phyloP scores from a whole-genome alignment of 2,329 filamentous ascomycete genomes.

The Ophiocordyceps camponoti-rufipedis region DNA sequence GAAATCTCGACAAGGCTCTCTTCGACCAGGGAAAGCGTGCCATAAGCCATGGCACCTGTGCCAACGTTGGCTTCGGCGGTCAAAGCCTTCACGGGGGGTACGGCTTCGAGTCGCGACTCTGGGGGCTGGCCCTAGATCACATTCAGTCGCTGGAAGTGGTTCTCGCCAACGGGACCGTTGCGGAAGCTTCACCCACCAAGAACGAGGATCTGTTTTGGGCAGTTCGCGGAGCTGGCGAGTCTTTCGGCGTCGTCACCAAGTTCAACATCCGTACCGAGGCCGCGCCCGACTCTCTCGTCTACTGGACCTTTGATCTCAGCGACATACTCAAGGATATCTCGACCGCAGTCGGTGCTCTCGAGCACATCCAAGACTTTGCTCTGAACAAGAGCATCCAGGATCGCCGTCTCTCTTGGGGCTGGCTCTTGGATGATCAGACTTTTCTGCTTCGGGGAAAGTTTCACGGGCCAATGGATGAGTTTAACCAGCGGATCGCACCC shows the following conservation, averaged over 20 bases:
- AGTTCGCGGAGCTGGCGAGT: not conserved
- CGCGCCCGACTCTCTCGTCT: not conserved
- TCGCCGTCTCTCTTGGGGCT: not conserved
- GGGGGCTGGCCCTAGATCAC: not conserved
- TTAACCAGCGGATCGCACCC: not conserved
- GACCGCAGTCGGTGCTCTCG: not conserved
- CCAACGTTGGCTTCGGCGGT: not conserved
- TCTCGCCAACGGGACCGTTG: not conserved
- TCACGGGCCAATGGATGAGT: not conserved
- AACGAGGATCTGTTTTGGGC: not conserved
- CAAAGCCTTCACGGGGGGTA: not conserved
- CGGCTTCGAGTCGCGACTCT: not conserved
- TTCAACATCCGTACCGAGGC: not conserved
- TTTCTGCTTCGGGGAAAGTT: not conserved
- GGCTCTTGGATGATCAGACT: not conserved
- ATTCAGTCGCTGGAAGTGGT: not conserved
- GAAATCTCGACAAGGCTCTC: not conserved
- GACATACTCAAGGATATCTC: not conserved
- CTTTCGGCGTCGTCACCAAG: not conserved
- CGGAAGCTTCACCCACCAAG: not conserved
- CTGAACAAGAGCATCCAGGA: not conserved
- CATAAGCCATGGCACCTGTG: not conserved
- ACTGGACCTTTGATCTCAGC: not conserved
- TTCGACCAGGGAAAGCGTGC: not conserved
- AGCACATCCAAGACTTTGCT: not conserved